Base-by-base conservation (phyloP, 1,284 basidiomycete genomes). In the Farysia itapuensis region DNA sequence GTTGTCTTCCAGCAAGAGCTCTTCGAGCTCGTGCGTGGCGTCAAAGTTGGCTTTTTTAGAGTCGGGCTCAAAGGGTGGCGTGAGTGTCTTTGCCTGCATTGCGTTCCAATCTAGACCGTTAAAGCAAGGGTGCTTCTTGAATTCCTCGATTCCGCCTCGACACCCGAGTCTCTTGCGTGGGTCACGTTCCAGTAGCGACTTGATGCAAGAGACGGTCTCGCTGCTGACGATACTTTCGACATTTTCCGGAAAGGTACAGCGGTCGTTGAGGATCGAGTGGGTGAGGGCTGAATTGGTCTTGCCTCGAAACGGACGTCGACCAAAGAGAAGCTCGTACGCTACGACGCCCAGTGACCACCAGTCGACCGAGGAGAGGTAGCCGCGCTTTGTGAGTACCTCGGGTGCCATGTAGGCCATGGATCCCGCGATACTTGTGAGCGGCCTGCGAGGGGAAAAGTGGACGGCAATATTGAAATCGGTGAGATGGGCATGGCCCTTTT, bases 381-480 rank as follows among this genome's bases (percentile, higher is more conserved):
- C 70, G n/a, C 70, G 53, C 44, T 72, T 72, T 28, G 66, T 65
- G 22, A 72, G 34, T 15, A 72, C 68, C 36, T 72, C 70, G 13
- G 70, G 70, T 3, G 70, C 82, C 94, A 98, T 98, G 79, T 98
- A 98, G 0, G 94, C 93, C 90, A 97, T 94, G 64, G 88, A 91
- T 2, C 70, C 70, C 2, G 70, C 94, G 4, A 98, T 88, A 44
- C 89, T 91, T 1, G 89, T 92, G 74, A 96, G 85, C 49, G 88
- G 77, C 24, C 89, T 82, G 34, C 86, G 82, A 44, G 90, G 87
- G 6, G 91, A 92, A 76, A 90, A 96, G 78, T 97, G 94, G 7
- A 97, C 92, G 13, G 93, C 94, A 64, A 97, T 92, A 77, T 98
- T 98, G 80, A 98, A 95, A 79, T 97, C 94, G 13, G 94, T 97